Conservation (phyloP, 2,329 filamentous ascomycete genomes). For the Neurospora sp. region DNA sequence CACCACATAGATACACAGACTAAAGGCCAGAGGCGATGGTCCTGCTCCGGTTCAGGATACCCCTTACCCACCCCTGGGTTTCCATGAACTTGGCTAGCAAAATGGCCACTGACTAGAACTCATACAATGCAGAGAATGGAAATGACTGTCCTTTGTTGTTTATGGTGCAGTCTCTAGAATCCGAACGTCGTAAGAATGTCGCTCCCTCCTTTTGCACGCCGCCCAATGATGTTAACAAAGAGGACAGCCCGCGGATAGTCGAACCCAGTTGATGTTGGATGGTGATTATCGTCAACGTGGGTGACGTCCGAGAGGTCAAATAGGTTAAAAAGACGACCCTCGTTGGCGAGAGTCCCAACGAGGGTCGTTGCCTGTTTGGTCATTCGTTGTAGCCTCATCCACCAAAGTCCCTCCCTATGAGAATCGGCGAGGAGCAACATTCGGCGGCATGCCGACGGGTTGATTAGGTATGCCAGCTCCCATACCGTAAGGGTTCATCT, state of each 20-base stretch:
- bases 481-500: slow-evolving; percentile 53
- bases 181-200: not conserved
- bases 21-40: not conserved
- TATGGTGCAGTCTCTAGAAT: not conserved
- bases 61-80: not conserved
- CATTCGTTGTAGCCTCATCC: not conserved
- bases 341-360: too few relatives aligned
- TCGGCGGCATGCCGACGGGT: slow-evolving; percentile 43
- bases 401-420: not conserved
- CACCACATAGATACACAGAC: not conserved
- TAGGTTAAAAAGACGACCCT: not conserved
- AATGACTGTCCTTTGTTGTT: not conserved
- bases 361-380: not conserved
- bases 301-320: not conserved
- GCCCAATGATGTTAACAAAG: not conserved
- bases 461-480: slow-evolving; percentile 40
- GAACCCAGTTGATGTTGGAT: not conserved
- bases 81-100: not conserved
- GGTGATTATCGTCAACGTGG: not conserved
- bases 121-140: not conserved
- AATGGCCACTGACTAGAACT: not conserved
- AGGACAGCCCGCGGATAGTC: not conserved
- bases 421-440: not conserved
- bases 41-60: not conserved
- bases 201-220: not conserved